phyloP scores from a whole-genome alignment of 1,284 basidiomycete genomes.

The Cryptococcus wingfieldii region DNA sequence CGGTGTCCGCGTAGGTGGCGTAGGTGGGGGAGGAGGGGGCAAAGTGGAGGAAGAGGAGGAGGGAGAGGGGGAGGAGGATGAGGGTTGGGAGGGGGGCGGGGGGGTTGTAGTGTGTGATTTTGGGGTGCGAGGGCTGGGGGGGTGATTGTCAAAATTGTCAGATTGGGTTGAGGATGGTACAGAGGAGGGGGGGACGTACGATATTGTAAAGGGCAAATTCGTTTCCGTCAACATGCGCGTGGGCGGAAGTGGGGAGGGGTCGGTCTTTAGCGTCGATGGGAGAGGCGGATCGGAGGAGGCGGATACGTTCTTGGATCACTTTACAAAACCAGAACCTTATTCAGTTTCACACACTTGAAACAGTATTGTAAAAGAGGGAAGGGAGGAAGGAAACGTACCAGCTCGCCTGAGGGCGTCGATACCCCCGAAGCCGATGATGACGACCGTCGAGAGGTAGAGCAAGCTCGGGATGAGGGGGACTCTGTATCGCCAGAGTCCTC shows the following conservation, averaged over 20 bases:
- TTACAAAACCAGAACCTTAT: neutral
- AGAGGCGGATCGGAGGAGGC: conserved; percentile 3
- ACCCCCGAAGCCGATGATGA: conserved; percentile 28
- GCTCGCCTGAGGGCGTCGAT: conserved; percentile 35
- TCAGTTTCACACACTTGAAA: neutral
- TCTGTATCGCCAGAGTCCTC: conserved; percentile 10
- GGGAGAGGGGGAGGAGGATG: conserved; percentile 3
- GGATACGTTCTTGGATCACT: conserved; percentile 10
- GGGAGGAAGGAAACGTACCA: conserved; percentile 18
- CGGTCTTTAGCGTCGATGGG: neutral
- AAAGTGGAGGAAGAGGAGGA: conserved; percentile 7
- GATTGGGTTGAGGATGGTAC: too few species aligned
- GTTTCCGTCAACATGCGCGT: too few species aligned
- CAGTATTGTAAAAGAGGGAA: neutral
- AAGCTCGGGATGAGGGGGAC: conserved; percentile 20
- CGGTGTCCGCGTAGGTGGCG: conserved; percentile 2
- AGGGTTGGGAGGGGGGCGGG: conserved; percentile 1
- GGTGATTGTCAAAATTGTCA: too few species aligned
- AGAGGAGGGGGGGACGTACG: too few species aligned
- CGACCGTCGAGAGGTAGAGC: conserved; percentile 25
- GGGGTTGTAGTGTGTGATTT: conserved; percentile 4
- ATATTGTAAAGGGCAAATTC: too few species aligned
- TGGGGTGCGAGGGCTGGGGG: conserved; percentile 10
- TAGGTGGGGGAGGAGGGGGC: neutral
- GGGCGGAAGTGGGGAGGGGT: too few species aligned